Evolutionary conservation across 768 basidiomycete species (phyloP).

Genomic region (Boletus subcaerulescens): DNA sequence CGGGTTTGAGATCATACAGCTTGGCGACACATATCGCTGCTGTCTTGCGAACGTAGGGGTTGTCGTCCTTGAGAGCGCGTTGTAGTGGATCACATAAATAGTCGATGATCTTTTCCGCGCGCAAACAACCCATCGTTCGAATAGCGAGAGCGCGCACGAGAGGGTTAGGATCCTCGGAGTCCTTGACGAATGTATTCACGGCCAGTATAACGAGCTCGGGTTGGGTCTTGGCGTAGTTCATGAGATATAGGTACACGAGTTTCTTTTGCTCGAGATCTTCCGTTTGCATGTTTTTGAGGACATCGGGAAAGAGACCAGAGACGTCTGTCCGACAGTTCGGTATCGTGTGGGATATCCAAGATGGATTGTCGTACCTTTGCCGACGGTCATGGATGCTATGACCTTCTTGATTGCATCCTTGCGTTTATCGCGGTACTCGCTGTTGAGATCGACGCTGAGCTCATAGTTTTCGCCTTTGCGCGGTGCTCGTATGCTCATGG

Average conservation of each 20-base stretch:
- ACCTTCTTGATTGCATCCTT: conserved; percentile 98
- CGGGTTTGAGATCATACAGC: conserved; percentile 94
- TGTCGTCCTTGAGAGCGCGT: conserved; percentile 90
- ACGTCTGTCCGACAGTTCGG: conserved; percentile 51
- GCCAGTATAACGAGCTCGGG: conserved; percentile 98
- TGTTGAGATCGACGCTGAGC: conserved; percentile 94
- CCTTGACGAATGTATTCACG: conserved; percentile 98
- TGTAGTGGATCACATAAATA: conserved; percentile 96
- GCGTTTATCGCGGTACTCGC: conserved; percentile 90
- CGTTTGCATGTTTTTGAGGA: conserved; percentile 99
- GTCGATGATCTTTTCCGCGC: conserved; percentile 98
- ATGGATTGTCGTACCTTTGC: conserved; percentile 67
- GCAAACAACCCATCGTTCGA: conserved; percentile 95
- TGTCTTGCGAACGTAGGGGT: conserved; percentile 98
- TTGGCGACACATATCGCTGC: conserved; percentile 97
- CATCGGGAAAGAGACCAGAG: conserved; percentile 94
- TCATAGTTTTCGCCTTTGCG: conserved; percentile 94
- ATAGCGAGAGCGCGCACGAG: conserved; percentile 95
- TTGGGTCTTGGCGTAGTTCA: conserved; percentile 99
- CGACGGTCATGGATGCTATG: conserved; percentile 98
- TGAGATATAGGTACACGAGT: conserved; percentile 97
- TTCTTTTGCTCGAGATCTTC: conserved; percentile 99
- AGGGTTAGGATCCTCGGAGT: conserved; percentile 94
- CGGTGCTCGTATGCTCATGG: conserved; percentile 52
- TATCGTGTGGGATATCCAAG: conserved; percentile 3